Conservation (phyloP, 805 yeast species). For the Alloascoidea hylecoeti region DNA sequence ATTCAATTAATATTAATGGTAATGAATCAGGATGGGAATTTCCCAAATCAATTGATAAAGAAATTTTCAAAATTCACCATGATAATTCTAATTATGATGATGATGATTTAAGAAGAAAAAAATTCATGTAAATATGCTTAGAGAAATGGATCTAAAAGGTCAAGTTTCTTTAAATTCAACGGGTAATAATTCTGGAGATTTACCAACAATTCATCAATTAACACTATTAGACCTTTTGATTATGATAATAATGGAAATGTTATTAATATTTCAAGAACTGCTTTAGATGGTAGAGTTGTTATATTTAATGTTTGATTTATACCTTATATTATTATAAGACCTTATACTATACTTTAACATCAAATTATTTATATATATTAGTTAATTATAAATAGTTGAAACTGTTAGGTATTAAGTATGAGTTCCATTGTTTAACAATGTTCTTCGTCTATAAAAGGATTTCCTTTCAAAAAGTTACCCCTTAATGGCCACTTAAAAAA, state of each 20-base stretch:
- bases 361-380: too few relatives aligned
- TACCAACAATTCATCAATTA: constrained; percentile 78
- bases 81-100: constrained; percentile 18
- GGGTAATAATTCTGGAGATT: constrained; percentile 27
- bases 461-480: too few relatives aligned
- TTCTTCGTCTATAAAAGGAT: too few relatives aligned
- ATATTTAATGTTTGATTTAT: constrained; percentile 39
- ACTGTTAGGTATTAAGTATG: too few relatives aligned
- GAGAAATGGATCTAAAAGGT: constrained; percentile 92
- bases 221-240: constrained; percentile 39
- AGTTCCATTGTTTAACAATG: too few relatives aligned
- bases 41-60: constrained; percentile 51
- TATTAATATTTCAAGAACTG: constrained; percentile 55
- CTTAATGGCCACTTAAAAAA: too few relatives aligned
- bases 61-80: constrained; percentile 20
- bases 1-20: constrained; percentile 77
- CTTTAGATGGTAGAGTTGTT: constrained; percentile 87
- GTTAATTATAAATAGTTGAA: too few relatives aligned
- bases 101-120: constrained; percentile 31
- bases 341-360: too few relatives aligned
- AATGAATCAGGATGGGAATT: constrained; percentile 44
- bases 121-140: constrained; percentile 82
- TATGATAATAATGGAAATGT: constrained; percentile 31
- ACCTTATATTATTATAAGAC: too few relatives aligned
- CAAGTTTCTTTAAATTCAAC: constrained; percentile 29